These are phyloP conservation scores for Coprinopsis cinerea DNA, from an alignment of 768 basidiomycete genomes.

Conservation along the genomic window DNA sequence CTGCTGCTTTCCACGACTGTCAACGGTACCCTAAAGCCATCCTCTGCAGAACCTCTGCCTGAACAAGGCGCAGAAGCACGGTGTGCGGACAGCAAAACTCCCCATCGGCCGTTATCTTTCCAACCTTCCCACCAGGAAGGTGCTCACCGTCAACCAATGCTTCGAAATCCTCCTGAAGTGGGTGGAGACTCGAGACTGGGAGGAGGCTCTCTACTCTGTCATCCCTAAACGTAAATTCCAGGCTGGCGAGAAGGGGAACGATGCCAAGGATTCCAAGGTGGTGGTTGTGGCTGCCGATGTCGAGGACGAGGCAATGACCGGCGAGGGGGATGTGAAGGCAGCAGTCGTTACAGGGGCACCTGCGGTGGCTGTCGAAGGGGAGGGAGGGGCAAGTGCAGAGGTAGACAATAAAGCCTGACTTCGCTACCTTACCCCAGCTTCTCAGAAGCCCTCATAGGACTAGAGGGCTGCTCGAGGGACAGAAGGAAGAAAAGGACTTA, in stretches of 20 bases:
- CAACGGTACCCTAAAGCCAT: slow-evolving; percentile 3
- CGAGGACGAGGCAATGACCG: slow-evolving; percentile 9
- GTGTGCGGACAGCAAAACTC: slow-evolving; percentile 79
- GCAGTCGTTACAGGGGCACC: background rate
- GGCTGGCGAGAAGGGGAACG: slow-evolving; percentile 28
- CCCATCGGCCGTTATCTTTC: slow-evolving; percentile 92
- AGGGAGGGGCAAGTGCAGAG: background rate
- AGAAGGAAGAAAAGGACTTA: background rate
- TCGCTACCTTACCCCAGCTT: background rate
- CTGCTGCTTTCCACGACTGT: slow-evolving; percentile 3
- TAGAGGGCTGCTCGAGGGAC: no score
- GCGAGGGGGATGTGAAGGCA: slow-evolving; percentile 1
- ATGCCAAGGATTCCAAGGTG: slow-evolving; percentile 2
- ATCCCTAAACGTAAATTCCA: slow-evolving; percentile 91
- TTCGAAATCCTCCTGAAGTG: slow-evolving; percentile 90
- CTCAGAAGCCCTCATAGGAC: background rate
- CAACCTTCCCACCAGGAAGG: slow-evolving; percentile 83
- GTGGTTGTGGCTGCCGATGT: slow-evolving; percentile 13
- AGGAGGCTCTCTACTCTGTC: slow-evolving; percentile 77
- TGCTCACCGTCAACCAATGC: slow-evolving; percentile 95
- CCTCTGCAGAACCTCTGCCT: slow-evolving; percentile 78
- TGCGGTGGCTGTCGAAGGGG: background rate
- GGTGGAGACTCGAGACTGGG: slow-evolving; percentile 85
- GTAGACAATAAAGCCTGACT: background rate
- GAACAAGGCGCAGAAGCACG: slow-evolving; percentile 71